Evolutionary conservation across 768 basidiomycete species (phyloP).

Genomic region (Cystobasidium onofrii): DNA sequence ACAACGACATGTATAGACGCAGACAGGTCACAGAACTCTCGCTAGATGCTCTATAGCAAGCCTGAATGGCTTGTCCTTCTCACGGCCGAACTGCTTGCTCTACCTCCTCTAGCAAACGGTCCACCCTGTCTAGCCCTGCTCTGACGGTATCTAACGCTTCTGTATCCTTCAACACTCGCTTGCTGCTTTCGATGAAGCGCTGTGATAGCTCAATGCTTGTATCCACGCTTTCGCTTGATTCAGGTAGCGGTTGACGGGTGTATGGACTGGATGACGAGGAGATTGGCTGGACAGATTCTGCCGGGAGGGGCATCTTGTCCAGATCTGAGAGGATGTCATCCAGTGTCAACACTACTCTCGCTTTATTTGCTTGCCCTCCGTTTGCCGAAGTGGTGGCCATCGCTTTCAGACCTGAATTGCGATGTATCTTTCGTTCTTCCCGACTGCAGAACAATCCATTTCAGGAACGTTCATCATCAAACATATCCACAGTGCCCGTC

Average conservation of each 20-base stretch:
- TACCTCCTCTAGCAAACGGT: constrained; percentile 4
- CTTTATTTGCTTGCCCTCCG: neutral
- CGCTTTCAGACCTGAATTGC: too few relatives aligned
- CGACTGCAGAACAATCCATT: neutral
- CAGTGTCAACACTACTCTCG: neutral
- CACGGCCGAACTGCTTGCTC: neutral
- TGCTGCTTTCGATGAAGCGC: constrained; percentile 23
- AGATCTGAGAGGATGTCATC: constrained; percentile 18
- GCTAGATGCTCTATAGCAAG: too few relatives aligned
- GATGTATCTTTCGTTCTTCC: neutral
- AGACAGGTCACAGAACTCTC: too few relatives aligned
- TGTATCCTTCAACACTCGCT: neutral
- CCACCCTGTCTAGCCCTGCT: neutral
- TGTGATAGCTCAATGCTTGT: constrained; percentile 23
- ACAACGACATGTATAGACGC: too few relatives aligned
- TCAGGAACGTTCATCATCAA: neutral
- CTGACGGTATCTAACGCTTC: constrained; percentile 8
- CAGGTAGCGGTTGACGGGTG: neutral
- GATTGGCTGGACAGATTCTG: neutral
- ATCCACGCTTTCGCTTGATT: constrained; percentile 6
- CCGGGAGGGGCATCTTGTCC: neutral
- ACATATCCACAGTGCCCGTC: too few relatives aligned
- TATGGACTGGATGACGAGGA: neutral
- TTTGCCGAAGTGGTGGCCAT: neutral
- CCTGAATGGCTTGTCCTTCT: neutral